Evolutionary conservation across 83 land plant species (phyloP).

Genomic region (Picea engelmannii): DNA sequence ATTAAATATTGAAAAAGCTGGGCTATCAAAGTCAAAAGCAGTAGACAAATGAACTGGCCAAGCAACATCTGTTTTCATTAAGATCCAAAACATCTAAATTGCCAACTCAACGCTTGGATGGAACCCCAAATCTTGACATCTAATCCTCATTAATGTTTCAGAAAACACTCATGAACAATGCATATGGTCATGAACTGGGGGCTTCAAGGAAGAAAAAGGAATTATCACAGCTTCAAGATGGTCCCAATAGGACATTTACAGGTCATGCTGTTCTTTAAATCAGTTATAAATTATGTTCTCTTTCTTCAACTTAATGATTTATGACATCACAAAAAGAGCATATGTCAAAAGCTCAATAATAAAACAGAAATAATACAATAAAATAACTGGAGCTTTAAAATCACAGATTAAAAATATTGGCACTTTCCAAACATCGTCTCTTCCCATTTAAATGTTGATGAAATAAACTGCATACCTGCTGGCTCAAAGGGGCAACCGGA

Average conservation of each 20-base stretch:
- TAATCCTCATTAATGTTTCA: background rate
- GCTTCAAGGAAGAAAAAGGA: background rate
- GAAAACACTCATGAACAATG: background rate
- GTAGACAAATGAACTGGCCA: background rate
- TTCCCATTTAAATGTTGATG: background rate
- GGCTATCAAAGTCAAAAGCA: background rate
- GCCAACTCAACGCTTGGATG: background rate
- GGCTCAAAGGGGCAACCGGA: constrained; percentile 80
- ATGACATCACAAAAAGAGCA: background rate
- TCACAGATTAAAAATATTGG: background rate
- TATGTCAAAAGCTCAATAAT: background rate
- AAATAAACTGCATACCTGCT: constrained; percentile 50
- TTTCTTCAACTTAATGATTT: background rate
- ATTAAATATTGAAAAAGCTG: background rate
- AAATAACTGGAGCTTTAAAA: background rate
- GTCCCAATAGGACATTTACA: too few relatives aligned
- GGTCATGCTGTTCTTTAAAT: too few relatives aligned
- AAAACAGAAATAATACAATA: background rate
- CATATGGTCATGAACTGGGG: background rate
- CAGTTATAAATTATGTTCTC: too few relatives aligned
- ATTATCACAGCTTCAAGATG: background rate
- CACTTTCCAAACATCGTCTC: background rate
- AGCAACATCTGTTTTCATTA: background rate
- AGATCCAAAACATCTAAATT: background rate
- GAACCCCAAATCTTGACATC: background rate